Conservation (phyloP, 495 filamentous ascomycete genomes). For the Hypomontagnella submonticulosa region DNA sequence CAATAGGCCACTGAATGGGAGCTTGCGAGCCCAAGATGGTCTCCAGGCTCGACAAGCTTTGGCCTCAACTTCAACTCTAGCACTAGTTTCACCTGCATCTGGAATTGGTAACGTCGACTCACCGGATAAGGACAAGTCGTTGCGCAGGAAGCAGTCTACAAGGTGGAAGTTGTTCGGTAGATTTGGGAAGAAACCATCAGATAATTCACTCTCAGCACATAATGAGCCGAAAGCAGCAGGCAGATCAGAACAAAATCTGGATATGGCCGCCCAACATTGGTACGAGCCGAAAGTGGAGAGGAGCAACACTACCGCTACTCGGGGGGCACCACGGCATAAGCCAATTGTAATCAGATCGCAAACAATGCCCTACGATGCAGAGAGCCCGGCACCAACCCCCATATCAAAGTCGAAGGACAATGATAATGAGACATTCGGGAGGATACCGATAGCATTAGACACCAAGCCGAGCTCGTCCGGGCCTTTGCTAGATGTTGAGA, state of each 20-base stretch:
- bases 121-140: conserved; percentile 53
- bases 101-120: conserved; percentile 40
- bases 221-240: conserved; percentile 28
- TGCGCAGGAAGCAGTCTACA: conserved; percentile 59
- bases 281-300: conserved; percentile 40
- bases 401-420: conserved; percentile 17
- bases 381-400: conserved; percentile 23
- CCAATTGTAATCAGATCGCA: conserved; percentile 53
- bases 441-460: conserved; percentile 31
- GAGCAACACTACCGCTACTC: conserved; percentile 51
- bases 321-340: conserved; percentile 50
- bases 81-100: conserved; percentile 40
- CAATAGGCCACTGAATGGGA: conserved; percentile 29
- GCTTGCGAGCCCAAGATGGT: conserved; percentile 27
- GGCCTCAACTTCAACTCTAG: background rate
- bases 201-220: conserved; percentile 30
- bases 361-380: conserved; percentile 45
- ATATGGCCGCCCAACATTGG: conserved; percentile 12
- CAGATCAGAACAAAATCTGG: conserved; percentile 18
- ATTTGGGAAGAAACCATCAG: conserved; percentile 58
- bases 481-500: conserved; percentile 75
- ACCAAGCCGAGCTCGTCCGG: conserved; percentile 22
- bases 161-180: conserved; percentile 63
- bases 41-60: conserved; percentile 29
- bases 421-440: conserved; percentile 28